Percentiles rank a stretch among this genome's conserved stretches.
Conservation (phyloP, 2,329 filamentous ascomycete species). For the Aspergillus ibericus region DNA sequence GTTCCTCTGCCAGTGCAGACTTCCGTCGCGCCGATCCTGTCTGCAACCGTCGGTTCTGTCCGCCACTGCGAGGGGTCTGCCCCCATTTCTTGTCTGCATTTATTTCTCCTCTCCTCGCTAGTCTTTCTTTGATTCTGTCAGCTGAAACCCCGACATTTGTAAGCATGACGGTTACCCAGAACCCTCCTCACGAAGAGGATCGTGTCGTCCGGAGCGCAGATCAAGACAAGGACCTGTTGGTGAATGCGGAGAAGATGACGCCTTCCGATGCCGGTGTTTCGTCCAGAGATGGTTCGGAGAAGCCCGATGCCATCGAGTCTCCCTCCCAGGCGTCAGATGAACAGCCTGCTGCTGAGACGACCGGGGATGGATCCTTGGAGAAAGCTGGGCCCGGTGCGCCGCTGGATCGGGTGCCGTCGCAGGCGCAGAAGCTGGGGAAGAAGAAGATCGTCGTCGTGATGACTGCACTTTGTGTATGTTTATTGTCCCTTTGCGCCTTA, state of each 20-base stretch:
- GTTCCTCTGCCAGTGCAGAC: not conserved
- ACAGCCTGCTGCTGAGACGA: not conserved
- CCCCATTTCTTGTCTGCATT: not conserved
- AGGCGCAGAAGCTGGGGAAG: slow-evolving; percentile 41
- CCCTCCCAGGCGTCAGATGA: slow-evolving; percentile 5
- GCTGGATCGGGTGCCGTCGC: slow-evolving; percentile 36
- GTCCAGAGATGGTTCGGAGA: slow-evolving; percentile 2
- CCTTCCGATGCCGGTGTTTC: slow-evolving; percentile 4
- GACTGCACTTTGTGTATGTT: slow-evolving; percentile 42
- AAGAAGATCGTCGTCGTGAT: slow-evolving; percentile 45
- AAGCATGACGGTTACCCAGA: not conserved
- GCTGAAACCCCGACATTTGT: too few relatives aligned
- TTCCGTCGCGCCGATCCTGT: not conserved
- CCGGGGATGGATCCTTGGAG: slow-evolving; percentile 18
- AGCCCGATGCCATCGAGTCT: slow-evolving; percentile 7
- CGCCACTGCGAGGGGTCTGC: not conserved
- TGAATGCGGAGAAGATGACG: slow-evolving; percentile 6
- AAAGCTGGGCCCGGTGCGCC: slow-evolving; percentile 21
- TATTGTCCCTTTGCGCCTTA: not conserved
- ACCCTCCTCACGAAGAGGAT: not conserved
- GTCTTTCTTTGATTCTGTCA: not conserved
- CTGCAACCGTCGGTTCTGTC: slow-evolving; percentile 8
- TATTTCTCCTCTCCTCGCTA: not conserved
- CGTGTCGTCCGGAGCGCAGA: not conserved
- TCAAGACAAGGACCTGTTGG: not conserved